Evolutionary conservation across 2,329 filamentous ascomycete species (phyloP).

Genomic region (Fusarium albidum): DNA sequence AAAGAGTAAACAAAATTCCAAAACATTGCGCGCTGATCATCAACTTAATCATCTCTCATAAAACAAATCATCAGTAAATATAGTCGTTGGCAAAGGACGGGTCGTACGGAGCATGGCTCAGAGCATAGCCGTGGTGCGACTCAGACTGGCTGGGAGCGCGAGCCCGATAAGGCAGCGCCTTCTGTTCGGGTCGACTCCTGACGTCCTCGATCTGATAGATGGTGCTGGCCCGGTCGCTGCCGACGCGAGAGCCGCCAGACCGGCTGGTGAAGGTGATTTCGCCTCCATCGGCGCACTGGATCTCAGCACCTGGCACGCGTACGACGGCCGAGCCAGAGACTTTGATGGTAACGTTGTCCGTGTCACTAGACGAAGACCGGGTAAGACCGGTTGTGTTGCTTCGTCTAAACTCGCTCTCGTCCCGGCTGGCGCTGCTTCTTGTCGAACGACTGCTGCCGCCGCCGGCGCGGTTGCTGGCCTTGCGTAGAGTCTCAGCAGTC

Average conservation of each 20-base stretch:
- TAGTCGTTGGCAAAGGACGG: conserved; percentile 41
- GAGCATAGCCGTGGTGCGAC: conserved; percentile 49
- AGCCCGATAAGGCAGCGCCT: conserved; percentile 52
- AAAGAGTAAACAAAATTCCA: conserved; percentile 24
- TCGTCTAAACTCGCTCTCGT: conserved; percentile 70
- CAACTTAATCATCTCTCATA: conserved; percentile 43
- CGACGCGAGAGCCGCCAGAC: conserved; percentile 46
- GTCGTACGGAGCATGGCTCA: conserved; percentile 44
- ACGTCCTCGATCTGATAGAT: conserved; percentile 59
- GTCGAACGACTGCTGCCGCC: conserved; percentile 63
- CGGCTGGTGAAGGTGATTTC: conserved; percentile 64
- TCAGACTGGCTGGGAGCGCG: conserved; percentile 61
- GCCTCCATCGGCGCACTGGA: conserved; percentile 66
- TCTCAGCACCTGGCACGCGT: conserved; percentile 64
- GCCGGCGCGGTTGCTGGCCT: conserved; percentile 55
- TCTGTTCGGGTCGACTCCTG: conserved; percentile 53
- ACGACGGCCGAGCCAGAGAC: conserved; percentile 65
- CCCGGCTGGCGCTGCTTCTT: conserved; percentile 66
- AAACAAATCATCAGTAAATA: conserved; percentile 42
- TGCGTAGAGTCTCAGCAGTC: conserved; percentile 64
- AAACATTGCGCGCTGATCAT: conserved; percentile 38
- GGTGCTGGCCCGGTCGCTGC: conserved; percentile 61
- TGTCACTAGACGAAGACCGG: conserved; percentile 57
- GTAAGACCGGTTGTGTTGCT: conserved; percentile 70
- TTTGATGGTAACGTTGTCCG: conserved; percentile 70